Evolutionary conservation across 768 basidiomycete species (phyloP).

Genomic region (Leccinum sublutescens): DNA sequence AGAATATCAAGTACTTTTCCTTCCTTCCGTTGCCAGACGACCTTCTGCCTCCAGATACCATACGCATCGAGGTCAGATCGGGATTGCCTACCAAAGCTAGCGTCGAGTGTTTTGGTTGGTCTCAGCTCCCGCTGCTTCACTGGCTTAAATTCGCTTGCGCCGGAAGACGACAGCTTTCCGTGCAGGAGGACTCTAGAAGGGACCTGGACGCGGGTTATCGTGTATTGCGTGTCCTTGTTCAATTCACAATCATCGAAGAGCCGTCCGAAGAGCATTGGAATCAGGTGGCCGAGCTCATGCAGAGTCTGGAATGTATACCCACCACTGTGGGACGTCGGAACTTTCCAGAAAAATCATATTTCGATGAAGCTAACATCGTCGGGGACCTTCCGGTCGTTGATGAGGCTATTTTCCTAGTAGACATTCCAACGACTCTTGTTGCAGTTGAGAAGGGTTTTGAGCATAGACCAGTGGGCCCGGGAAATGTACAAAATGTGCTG

Average conservation of each 20-base stretch:
- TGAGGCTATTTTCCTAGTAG: background rate
- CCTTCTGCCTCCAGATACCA: slow-evolving; percentile 69
- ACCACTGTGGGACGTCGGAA: slow-evolving; percentile 67
- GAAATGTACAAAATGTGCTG: slow-evolving; percentile 9
- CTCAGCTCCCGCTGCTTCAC: slow-evolving; percentile 63
- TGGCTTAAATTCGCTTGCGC: slow-evolving; percentile 69
- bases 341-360: slow-evolving; percentile 70
- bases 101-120: slow-evolving; percentile 65
- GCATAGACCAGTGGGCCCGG: background rate
- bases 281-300: slow-evolving; percentile 48
- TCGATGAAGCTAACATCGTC: slow-evolving; percentile 84
- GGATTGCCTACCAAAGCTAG: slow-evolving; percentile 42
- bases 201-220: slow-evolving; percentile 51
- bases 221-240: slow-evolving; percentile 56
- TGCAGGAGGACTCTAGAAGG: background rate
- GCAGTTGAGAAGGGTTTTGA: background rate
- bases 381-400: slow-evolving; percentile 6
- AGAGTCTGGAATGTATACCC: slow-evolving; percentile 60
- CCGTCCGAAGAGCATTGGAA: slow-evolving; percentile 53
- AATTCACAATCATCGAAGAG: slow-evolving; percentile 72
- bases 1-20: slow-evolving; percentile 53
- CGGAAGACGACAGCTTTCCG: slow-evolving; percentile 20
- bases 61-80: slow-evolving; percentile 65
- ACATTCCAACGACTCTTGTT: background rate
- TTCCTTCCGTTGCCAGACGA: slow-evolving; percentile 65